Evolutionary conservation across 139 green algal species (phyloP).

Genomic region (Desmodesmus armatus): DNA sequence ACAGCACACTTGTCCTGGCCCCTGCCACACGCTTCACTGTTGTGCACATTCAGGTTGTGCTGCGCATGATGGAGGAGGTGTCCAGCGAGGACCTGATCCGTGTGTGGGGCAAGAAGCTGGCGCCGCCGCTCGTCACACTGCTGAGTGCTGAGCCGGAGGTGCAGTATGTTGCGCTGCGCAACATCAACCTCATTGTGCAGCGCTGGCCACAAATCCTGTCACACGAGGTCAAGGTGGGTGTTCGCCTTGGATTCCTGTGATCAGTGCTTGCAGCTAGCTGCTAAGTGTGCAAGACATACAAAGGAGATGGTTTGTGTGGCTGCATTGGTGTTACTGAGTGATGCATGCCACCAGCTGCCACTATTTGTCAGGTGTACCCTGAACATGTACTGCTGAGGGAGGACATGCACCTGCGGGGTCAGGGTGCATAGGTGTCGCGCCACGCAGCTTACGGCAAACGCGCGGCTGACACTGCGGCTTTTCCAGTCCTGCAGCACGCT

Average conservation of each 20-base stretch:
- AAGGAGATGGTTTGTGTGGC: neutral
- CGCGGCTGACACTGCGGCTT: too few relatives aligned
- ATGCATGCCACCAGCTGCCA: neutral
- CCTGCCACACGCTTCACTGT: neutral
- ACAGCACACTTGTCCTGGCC: neutral
- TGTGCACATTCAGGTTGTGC: conserved; percentile 67
- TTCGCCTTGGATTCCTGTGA: neutral
- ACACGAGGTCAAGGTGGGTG: conserved; percentile 94
- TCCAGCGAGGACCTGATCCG: conserved; percentile 75
- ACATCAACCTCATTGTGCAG: conserved; percentile 98
- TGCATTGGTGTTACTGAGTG: too few relatives aligned
- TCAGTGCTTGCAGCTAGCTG: neutral
- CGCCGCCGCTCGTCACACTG: conserved; percentile 96
- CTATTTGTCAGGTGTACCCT: too few relatives aligned
- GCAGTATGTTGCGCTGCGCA: conserved; percentile 98
- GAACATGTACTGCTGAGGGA: neutral
- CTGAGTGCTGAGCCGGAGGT: conserved; percentile 95
- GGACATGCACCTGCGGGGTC: too few relatives aligned
- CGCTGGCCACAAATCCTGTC: conserved; percentile 81
- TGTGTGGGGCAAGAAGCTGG: conserved; percentile 92
- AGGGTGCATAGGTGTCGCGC: too few relatives aligned
- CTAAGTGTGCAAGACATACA: too few relatives aligned
- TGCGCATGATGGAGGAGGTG: conserved; percentile 85
- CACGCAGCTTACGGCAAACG: too few relatives aligned
- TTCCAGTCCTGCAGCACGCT: neutral